Evolutionary conservation across 139 green algal genomes (phyloP).

Genomic region (Micractinium sp.): DNA sequence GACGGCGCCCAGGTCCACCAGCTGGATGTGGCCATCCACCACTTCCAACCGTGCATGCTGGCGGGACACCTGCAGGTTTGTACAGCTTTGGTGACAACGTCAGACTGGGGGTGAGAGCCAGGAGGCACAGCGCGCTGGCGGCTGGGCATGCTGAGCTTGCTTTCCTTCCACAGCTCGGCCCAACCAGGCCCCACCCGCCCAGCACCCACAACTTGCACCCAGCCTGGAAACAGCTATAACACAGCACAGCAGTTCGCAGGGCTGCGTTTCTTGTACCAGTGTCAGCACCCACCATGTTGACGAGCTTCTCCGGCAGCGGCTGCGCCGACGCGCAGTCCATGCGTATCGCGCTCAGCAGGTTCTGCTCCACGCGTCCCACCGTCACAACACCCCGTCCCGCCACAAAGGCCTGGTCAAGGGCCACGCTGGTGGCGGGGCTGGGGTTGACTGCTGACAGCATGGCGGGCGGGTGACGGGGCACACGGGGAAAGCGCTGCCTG

Average conservation of each 20-base stretch:
- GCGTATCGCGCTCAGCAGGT: neutral
- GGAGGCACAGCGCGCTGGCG: neutral
- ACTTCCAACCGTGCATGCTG: constrained; percentile 7
- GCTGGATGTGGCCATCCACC: constrained; percentile 14
- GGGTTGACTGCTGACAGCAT: constrained; percentile 20
- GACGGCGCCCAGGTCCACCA: neutral
- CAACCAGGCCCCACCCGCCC: neutral
- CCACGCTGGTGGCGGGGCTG: neutral
- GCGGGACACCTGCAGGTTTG: constrained; percentile 6
- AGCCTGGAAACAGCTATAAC: neutral
- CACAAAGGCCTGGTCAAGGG: constrained; percentile 3
- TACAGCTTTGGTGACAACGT: too few relatives aligned
- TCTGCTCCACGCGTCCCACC: constrained; percentile 11
- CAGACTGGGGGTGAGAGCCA: neutral
- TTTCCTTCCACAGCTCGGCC: neutral
- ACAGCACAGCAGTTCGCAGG: neutral
- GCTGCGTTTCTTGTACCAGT: neutral
- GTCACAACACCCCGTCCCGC: neutral
- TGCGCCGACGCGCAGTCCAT: neutral
- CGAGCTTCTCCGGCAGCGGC: constrained; percentile 10
- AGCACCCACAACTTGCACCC: neutral
- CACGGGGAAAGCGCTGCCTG: too few relatives aligned
- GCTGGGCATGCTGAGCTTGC: neutral
- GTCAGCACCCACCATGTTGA: constrained; percentile 15
- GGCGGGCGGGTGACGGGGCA: neutral